Evolutionary conservation across 2,329 filamentous ascomycete genomes (phyloP).

Genomic region (Claviceps sp.): DNA sequence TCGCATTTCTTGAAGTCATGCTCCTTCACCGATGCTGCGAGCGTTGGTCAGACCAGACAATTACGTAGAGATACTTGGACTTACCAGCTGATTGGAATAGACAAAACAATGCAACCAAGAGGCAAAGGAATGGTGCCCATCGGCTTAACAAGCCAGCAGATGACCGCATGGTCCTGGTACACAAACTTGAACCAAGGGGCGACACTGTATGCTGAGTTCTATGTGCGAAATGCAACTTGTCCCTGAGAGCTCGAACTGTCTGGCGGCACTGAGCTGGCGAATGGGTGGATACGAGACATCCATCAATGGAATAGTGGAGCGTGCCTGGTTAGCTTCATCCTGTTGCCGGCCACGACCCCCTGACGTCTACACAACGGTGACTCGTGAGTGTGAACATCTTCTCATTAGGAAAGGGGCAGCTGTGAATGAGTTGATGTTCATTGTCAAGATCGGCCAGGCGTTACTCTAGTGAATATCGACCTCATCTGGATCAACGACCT

Average conservation of each 20-base stretch:
- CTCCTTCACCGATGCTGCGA: slow-evolving; percentile 71
- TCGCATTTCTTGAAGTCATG: slow-evolving; percentile 95
- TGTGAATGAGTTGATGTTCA: neutral
- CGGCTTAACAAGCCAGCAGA: slow-evolving; percentile 36
- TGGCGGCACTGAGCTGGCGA: slow-evolving; percentile 2
- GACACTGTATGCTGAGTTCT: neutral
- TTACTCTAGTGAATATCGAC: too few relatives aligned
- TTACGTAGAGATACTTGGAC: slow-evolving; percentile 10
- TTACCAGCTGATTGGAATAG: slow-evolving; percentile 53
- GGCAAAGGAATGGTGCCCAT: slow-evolving; percentile 52
- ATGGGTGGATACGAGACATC: neutral
- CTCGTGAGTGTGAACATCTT: neutral
- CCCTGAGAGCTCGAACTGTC: slow-evolving; percentile 1
- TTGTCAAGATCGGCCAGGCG: neutral
- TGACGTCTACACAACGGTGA: neutral
- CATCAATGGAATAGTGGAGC: slow-evolving; percentile 1
- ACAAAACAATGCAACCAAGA: slow-evolving; percentile 44
- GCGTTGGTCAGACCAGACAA: neutral
- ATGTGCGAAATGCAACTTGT: slow-evolving; percentile 6
- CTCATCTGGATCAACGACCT: too few relatives aligned
- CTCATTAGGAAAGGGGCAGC: neutral
- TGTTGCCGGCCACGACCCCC: too few relatives aligned
- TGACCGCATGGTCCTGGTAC: slow-evolving; percentile 34
- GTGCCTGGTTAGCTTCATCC: slow-evolving; percentile 5
- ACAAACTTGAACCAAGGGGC: slow-evolving; percentile 7